Conservation (phyloP, 768 basidiomycete genomes). For the Lyophyllum decastes region DNA sequence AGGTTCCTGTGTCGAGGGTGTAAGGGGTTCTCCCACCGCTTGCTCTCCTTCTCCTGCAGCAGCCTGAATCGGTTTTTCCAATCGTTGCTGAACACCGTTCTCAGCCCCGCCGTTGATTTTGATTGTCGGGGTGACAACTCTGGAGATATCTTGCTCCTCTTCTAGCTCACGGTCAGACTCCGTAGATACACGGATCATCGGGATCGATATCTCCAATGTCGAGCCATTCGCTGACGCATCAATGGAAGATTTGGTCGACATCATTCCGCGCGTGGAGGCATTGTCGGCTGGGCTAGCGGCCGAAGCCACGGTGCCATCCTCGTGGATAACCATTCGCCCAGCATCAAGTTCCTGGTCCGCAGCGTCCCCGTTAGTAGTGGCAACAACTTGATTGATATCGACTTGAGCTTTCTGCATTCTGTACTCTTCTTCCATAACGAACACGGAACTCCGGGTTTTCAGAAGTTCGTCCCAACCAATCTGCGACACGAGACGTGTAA, state of each 20-base stretch:
- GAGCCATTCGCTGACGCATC: slow-evolving; percentile 24
- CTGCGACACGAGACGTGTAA: slow-evolving; percentile 88
- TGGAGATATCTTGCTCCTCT: slow-evolving; percentile 27
- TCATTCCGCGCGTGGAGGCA: slow-evolving; percentile 68
- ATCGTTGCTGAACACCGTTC: slow-evolving; percentile 30
- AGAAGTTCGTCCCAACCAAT: slow-evolving; percentile 99
- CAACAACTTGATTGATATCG: slow-evolving; percentile 55
- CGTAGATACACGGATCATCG: slow-evolving; percentile 78
- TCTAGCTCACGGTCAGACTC: slow-evolving; percentile 58
- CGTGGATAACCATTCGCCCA: slow-evolving; percentile 52
- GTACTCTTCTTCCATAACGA: slow-evolving; percentile 99
- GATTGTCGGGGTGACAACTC: slow-evolving; percentile 18
- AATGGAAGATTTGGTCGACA: slow-evolving; percentile 34
- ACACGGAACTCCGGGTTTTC: slow-evolving; percentile 90
- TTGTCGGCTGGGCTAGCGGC: slow-evolving; percentile 52
- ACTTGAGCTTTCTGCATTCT: slow-evolving; percentile 89
- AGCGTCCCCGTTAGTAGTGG: slow-evolving; percentile 21
- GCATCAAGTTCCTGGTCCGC: slow-evolving; percentile 30
- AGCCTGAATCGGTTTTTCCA: slow-evolving; percentile 53
- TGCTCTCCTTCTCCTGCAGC: slow-evolving; percentile 49
- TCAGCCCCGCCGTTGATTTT: slow-evolving; percentile 29
- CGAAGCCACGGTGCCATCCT: slow-evolving; percentile 56
- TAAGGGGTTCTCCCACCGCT: slow-evolving; percentile 36
- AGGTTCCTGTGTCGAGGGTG: slow-evolving; percentile 48
- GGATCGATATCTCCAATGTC: slow-evolving; percentile 30